These are phyloP conservation scores for Tuctoria greenei DNA, from an alignment of 176 grass and related monocot genomes.

Conservation along the genomic window DNA sequence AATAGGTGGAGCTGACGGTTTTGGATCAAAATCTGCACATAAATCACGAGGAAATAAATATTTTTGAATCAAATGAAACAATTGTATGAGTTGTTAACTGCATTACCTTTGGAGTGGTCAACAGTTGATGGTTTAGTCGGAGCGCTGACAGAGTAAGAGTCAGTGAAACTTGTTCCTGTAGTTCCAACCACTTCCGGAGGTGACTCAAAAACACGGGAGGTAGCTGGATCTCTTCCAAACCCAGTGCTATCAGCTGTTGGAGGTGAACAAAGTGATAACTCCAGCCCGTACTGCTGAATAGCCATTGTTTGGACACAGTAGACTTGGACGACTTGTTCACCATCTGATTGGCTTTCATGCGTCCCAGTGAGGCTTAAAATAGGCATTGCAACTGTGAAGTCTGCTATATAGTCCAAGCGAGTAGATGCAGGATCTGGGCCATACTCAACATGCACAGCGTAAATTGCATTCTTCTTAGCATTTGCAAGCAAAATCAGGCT, in stretches of 20 bases:
- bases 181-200: conserved; percentile 38
- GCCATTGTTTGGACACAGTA: conserved; percentile 99
- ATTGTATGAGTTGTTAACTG: conserved; percentile 16
- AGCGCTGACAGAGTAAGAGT: conserved; percentile 42
- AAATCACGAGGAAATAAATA: conserved; percentile 36
- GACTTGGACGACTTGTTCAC: conserved; percentile 87
- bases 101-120: conserved; percentile 39
- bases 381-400: conserved; percentile 97
- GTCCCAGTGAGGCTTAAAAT: conserved; percentile 95
- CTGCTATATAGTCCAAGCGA: conserved; percentile 90
- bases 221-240: conserved; percentile 65
- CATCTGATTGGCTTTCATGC: conserved; percentile 59
- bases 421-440: conserved; percentile 69
- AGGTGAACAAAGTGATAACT: conserved; percentile 87
- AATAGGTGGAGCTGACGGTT: conserved; percentile 74
- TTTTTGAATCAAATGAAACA: conserved; percentile 39
- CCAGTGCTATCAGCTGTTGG: conserved; percentile 53
- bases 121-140: conserved; percentile 39
- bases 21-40: conserved; percentile 61
- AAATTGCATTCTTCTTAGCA: conserved; percentile 98
- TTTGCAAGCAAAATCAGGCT: conserved; percentile 96
- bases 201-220: conserved; percentile 48
- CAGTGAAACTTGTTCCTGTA: conserved; percentile 35
- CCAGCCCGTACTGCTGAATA: conserved; percentile 94
- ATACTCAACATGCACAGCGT: conserved; percentile 96